Evolutionary conservation across 2,329 filamentous ascomycete genomes (phyloP).

Genomic region (Simplicillium aogashimaense): DNA sequence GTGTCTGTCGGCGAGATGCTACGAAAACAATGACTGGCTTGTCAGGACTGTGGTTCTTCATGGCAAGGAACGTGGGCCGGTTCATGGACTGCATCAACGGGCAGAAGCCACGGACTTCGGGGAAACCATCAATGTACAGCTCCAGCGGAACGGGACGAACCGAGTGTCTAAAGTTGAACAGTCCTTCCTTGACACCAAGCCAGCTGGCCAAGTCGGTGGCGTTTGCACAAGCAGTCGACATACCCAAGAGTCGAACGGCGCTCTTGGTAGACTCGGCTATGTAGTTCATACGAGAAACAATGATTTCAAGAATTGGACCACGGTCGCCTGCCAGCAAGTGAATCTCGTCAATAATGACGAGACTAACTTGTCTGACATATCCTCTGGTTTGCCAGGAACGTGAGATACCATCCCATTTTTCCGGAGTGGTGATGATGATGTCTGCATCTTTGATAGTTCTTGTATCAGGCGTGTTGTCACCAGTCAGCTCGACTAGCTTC

Average conservation of each 20-base stretch:
- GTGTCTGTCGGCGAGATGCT: slow-evolving; percentile 86
- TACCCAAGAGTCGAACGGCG: slow-evolving; percentile 83
- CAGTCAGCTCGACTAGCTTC: slow-evolving; percentile 89
- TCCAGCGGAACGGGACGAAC: slow-evolving; percentile 93
- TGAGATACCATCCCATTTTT: slow-evolving; percentile 99
- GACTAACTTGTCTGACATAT: slow-evolving; percentile 86
- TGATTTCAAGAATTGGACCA: slow-evolving; percentile 96
- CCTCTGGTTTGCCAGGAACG: slow-evolving; percentile 97
- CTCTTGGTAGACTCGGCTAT: slow-evolving; percentile 90
- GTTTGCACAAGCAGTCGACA: slow-evolving; percentile 98
- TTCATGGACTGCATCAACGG: slow-evolving; percentile 99
- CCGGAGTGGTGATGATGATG: slow-evolving; percentile 97
- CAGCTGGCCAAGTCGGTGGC: slow-evolving; percentile 90
- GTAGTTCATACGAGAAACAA: slow-evolving; percentile 92
- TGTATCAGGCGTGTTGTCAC: slow-evolving; percentile 95
- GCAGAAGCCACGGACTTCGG: slow-evolving; percentile 89
- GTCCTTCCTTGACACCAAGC: slow-evolving; percentile 88
- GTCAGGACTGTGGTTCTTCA: slow-evolving; percentile 90
- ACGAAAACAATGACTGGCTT: slow-evolving; percentile 99
- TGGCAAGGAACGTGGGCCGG: slow-evolving; percentile 86
- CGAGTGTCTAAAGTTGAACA: slow-evolving; percentile 97
- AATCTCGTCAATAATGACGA: slow-evolving; percentile 98
- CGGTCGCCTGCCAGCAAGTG: slow-evolving; percentile 93
- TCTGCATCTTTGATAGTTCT: slow-evolving; percentile 91
- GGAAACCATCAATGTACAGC: slow-evolving; percentile 95